Conservation (phyloP, 2,329 filamentous ascomycete species). For the Microdochium trichocladiopsis region DNA sequence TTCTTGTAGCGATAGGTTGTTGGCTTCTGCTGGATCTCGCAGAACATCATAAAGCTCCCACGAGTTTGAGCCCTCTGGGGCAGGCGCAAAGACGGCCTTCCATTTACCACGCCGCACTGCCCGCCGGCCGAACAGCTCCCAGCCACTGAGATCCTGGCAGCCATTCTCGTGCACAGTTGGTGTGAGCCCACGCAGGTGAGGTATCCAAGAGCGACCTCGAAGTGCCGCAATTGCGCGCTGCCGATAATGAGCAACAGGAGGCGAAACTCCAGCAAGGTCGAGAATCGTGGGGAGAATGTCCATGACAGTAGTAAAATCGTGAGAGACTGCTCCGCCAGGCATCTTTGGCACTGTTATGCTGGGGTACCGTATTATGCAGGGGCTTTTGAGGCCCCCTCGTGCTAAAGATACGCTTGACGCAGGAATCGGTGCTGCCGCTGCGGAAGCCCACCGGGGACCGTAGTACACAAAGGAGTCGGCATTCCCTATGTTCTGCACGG, state of each 20-base stretch:
- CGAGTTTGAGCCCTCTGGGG: slow-evolving; percentile 12
- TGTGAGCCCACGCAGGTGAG: not conserved
- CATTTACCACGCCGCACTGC: slow-evolving; percentile 23
- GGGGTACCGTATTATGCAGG: slow-evolving; percentile 25
- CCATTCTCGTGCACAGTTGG: slow-evolving; percentile 9
- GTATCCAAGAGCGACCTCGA: not conserved
- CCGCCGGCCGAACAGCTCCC: slow-evolving; percentile 25
- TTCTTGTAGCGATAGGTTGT: slow-evolving; percentile 11
- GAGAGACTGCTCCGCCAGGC: slow-evolving; percentile 26
- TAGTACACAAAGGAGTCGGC: slow-evolving; percentile 51
- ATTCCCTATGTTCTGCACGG: slow-evolving; percentile 46
- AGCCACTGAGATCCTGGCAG: slow-evolving; percentile 19
- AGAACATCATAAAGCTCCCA: slow-evolving; percentile 19
- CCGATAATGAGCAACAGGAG: slow-evolving; percentile 29
- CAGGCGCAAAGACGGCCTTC: slow-evolving; percentile 17
- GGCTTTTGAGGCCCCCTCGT: slow-evolving; percentile 43
- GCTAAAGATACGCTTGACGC: slow-evolving; percentile 20
- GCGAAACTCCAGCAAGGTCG: slow-evolving; percentile 22
- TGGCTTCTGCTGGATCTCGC: slow-evolving; percentile 15
- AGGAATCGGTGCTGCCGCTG: slow-evolving; percentile 18
- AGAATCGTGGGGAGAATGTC: slow-evolving; percentile 41
- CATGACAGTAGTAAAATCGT: slow-evolving; percentile 45
- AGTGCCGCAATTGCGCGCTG: slow-evolving; percentile 6
- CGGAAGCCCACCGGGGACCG: slow-evolving; percentile 43
- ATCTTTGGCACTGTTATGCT: slow-evolving; percentile 14